Evolutionary conservation across 108 stramenopile species (phyloP), one percentile per base, ranked within the genome.

Genomic region (Schizochytrium sp.): DNA sequence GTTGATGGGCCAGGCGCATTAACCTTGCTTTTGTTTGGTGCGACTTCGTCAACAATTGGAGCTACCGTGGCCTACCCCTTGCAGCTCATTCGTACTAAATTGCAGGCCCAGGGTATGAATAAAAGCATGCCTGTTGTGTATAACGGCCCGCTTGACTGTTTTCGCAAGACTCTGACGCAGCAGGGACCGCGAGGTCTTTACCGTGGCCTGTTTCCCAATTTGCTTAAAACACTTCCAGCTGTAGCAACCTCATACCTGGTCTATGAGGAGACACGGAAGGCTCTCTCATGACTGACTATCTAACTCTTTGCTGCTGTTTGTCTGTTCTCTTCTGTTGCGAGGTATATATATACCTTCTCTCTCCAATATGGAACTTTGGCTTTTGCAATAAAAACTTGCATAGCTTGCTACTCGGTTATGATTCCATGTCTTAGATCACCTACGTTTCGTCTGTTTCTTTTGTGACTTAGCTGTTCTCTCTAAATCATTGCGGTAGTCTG

Each of bases 61-160:
- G 92, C 92, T 50, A 49, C 92, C 7, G 91, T 91, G 61, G 90
- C 92, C 5, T 93, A 92, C 83, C 92, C 92, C 2, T 64, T 93
- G 87, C 92, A 93, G 91, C 92, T 93, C 47, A 56, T 92, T 0
- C 91, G 92, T 45, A 93, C 92, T 45, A 92, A 91, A 69, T 88
- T 93, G n/a, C 92, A 93, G 91, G 92, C 92, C 44, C 92, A 93
- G 90, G 92, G 91, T 41, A 88, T 89, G 59, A 92, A 90, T 87
- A 46, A 47, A 53, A 72, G 89, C 3, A 64, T 88, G 28, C 89
- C 91, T 44, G 72, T 92, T 28, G 45, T 60, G 44, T 92, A 92
- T 58, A 89, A 64, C 4, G 92, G 92, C 3, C 64, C 72, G 4
- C 28, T 72, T 44, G 92, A 93, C 92, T 93, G 92, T 91, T 91